Evolutionary conservation across 495 filamentous ascomycete genomes (phyloP).

Genomic region (Penicillium steckii): DNA sequence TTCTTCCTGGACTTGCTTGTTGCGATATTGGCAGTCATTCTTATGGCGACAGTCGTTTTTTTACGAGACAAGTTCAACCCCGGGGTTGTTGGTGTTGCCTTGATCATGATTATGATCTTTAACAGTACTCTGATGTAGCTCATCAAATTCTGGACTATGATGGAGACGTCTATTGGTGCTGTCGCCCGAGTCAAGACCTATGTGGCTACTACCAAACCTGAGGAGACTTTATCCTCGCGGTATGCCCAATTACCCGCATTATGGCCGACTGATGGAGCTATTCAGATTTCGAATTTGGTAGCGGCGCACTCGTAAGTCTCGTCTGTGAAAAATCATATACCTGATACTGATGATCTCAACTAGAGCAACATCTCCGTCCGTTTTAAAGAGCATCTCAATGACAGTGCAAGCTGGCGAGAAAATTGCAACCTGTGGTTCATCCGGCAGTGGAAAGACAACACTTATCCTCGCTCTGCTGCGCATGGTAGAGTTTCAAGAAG

Average conservation of each 20-base stretch:
- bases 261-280: conserved; percentile 28
- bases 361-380: not conserved
- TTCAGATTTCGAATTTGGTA: conserved; percentile 22
- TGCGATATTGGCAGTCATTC: conserved; percentile 32
- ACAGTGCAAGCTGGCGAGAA: conserved; percentile 21
- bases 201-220: not conserved
- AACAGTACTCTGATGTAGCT: conserved; percentile 11
- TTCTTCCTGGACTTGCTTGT: conserved; percentile 59
- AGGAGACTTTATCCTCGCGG: not conserved
- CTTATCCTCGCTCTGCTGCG: conserved; percentile 33
- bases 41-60: conserved; percentile 48
- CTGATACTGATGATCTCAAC: not conserved
- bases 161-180: conserved; percentile 54
- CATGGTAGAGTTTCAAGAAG: conserved; percentile 13
- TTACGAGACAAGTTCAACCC: not conserved
- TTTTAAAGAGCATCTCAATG: conserved; percentile 24
- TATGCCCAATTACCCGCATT: conserved; percentile 13
- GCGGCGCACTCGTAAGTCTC: conserved; percentile 20
- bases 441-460: conserved; percentile 41
- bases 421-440: conserved; percentile 24
- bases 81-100: conserved; percentile 52
- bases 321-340: not conserved
- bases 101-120: conserved; percentile 55
- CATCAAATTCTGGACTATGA: conserved; percentile 40
- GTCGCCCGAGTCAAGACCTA: conserved; percentile 44